These are phyloP conservation scores for Arthrobotrys iridis DNA, from an alignment of 2,329 filamentous ascomycete species.

Conservation along the genomic window DNA sequence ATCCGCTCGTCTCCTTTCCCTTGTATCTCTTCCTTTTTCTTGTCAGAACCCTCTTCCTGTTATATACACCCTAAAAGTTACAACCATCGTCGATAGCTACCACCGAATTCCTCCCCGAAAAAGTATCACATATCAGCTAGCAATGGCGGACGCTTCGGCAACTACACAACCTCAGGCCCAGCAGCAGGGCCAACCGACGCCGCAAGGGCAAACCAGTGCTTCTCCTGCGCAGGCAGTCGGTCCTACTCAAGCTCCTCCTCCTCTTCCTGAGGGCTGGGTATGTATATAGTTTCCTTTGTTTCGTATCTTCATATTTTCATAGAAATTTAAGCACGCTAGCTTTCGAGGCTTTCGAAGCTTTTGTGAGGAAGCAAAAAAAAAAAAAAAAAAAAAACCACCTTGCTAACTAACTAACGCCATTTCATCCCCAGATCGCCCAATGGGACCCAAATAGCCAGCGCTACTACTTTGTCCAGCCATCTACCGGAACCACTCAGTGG, in stretches of 20 bases:
- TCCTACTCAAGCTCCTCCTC: slow-evolving; percentile 56
- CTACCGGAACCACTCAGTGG: slow-evolving; percentile 58
- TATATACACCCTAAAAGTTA: background rate
- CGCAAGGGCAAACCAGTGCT: slow-evolving; percentile 54
- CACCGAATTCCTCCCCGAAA: background rate
- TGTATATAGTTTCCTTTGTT: slow-evolving; percentile 7
- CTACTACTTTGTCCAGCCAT: slow-evolving; percentile 58
- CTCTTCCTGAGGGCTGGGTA: slow-evolving; percentile 57
- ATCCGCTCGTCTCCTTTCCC: slow-evolving; percentile 1
- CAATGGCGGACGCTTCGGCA: slow-evolving; percentile 44
- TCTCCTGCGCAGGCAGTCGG: slow-evolving; percentile 56
- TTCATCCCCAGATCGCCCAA: slow-evolving; percentile 56
- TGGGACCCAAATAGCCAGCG: slow-evolving; percentile 58
- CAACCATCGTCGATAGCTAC: background rate
- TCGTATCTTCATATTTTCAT: too few relatives aligned
- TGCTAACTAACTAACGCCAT: background rate
- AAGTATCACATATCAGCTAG: too few relatives aligned
- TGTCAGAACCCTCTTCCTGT: background rate
- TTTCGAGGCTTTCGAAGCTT: too few relatives aligned
- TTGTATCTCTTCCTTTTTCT: background rate
- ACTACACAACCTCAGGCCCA: slow-evolving; percentile 31
- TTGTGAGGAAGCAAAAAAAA: too few relatives aligned
- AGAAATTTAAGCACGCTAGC: too few relatives aligned
- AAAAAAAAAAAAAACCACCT: too few relatives aligned
- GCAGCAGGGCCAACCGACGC: slow-evolving; percentile 24